Evolutionary conservation across 208 protist species (phyloP), one percentile per base, ranked within the genome.

Genomic region (Phytomonas sp.): DNA sequence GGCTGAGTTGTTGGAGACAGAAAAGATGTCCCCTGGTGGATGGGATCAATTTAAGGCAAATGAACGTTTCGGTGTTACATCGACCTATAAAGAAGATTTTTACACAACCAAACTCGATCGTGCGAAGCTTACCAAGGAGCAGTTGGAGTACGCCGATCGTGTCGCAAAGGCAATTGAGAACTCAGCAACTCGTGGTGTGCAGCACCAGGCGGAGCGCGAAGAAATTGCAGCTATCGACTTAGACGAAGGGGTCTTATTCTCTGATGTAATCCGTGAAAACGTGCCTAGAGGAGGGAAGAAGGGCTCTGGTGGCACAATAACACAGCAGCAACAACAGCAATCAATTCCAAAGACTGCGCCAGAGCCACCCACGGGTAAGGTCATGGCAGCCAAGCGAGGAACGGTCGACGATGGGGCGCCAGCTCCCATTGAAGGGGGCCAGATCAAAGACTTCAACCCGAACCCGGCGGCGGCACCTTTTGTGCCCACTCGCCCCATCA

Each of bases 1-100:
- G 10, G 79, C 81, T 19, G 92, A 95, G 72, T 36, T 82, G 45
- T 80, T 94, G 33, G 86, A 72, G 26, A 10, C 45, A 7, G 79
- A 89, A 40, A 60, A 31, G 11, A 74, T 88, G 66, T 73, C 77
- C 29, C 63, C 74, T n/a, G 89, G 86, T 23, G 62, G 85, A 52
- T 97, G 89, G 87, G 85, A 97, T 72, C 93, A 97, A 79, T 96
- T 97, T 65, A 78, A 79, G 74, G 83, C 77, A 26, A 97, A 97
- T 74, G 83, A 86, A 70, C 75, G 71, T 68, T 90, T 97, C 68
- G 89, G 88, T 42, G 80, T 93, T 11, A 80, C 75, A 72, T 86
- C 87, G n/a, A 94, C 89, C 16, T 97, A 95, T 79, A 74, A 78
- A 60, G 93, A 97, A 65, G 80, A 89, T 30, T 29, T 88, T 19